These are phyloP conservation scores for Dacryopinax spathularia DNA, from an alignment of 768 basidiomycete species.

Conservation along the genomic window DNA sequence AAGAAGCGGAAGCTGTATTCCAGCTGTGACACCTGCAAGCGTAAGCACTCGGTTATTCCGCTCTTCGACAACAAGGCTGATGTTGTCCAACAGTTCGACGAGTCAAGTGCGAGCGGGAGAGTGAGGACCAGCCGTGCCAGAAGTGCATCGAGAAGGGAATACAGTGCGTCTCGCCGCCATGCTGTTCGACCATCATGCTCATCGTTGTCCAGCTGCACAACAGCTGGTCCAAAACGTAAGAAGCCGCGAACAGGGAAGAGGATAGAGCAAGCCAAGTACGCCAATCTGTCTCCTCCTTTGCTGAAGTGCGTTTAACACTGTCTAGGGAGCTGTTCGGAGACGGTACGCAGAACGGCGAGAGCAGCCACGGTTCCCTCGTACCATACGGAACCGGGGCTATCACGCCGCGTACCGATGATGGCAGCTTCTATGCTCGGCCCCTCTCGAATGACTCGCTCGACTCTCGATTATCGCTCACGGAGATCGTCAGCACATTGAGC, in stretches of 20 bases:
- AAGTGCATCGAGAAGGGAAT: slow-evolving; percentile 1
- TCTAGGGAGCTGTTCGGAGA: background rate
- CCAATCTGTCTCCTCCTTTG: background rate
- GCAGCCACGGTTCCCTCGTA: background rate
- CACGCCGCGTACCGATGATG: background rate
- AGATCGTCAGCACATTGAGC: background rate
- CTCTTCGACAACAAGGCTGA: background rate
- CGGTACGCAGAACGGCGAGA: background rate
- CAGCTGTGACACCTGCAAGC: background rate
- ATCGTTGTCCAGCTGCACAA: background rate
- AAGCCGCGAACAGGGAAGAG: background rate
- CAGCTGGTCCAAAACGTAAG: background rate
- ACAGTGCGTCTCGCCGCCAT: background rate
- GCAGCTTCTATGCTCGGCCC: background rate
- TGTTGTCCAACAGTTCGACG: background rate
- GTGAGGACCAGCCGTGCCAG: background rate
- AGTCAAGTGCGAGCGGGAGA: background rate
- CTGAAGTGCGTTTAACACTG: no score
- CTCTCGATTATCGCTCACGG: background rate
- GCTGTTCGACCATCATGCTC: background rate
- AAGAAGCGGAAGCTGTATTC: slow-evolving; percentile 1
- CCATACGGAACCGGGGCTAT: background rate
- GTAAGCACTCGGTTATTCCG: background rate
- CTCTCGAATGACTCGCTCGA: background rate
- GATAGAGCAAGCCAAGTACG: background rate